Percentiles rank a stretch among this genome's conserved stretches.
These are phyloP conservation scores for Arthromyces matolae DNA, from an alignment of 768 basidiomycete genomes.

Conservation along the genomic window DNA sequence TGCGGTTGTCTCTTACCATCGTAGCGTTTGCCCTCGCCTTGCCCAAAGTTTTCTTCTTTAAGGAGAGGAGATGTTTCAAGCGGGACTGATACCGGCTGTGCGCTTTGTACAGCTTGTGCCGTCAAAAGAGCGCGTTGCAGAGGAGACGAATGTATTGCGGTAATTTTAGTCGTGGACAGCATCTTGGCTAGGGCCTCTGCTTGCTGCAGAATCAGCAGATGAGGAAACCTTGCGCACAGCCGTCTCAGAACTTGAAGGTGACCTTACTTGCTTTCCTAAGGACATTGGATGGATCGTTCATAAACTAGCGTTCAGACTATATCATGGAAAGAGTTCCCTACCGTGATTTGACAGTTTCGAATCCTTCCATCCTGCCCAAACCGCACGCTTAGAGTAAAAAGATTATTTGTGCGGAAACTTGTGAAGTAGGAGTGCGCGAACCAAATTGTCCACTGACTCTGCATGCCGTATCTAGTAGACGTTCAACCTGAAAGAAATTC, in stretches of 20 bases:
- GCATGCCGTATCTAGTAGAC: slow-evolving; percentile 64
- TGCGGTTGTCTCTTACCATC: slow-evolving; percentile 25
- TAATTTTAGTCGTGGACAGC: slow-evolving; percentile 44
- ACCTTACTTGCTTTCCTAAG: slow-evolving; percentile 56
- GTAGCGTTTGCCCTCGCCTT: slow-evolving; percentile 63
- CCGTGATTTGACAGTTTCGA: slow-evolving; percentile 74
- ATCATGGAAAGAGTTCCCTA: no score
- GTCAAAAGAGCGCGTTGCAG: slow-evolving; percentile 63
- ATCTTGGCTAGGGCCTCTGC: slow-evolving; percentile 57
- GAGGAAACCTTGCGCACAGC: no score
- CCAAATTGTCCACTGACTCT: slow-evolving; percentile 75
- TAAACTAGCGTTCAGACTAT: no score
- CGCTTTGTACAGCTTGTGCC: slow-evolving; percentile 50
- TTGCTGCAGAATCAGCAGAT: slow-evolving; percentile 39
- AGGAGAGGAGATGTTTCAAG: slow-evolving; percentile 48
- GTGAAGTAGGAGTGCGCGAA: slow-evolving; percentile 28
- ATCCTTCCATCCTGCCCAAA: slow-evolving; percentile 79
- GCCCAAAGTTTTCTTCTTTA: slow-evolving; percentile 68
- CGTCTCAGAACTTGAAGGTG: no score
- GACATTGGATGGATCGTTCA: neutral
- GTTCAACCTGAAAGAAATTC: neutral
- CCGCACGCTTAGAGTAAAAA: slow-evolving; percentile 19
- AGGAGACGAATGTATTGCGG: slow-evolving; percentile 61
- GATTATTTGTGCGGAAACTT: neutral
- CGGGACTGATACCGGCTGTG: slow-evolving; percentile 43